Evolutionary conservation across 2,329 filamentous ascomycete species (phyloP), one percentile per base, ranked within the genome.

Genomic region (Lithohypha guttulata): DNA sequence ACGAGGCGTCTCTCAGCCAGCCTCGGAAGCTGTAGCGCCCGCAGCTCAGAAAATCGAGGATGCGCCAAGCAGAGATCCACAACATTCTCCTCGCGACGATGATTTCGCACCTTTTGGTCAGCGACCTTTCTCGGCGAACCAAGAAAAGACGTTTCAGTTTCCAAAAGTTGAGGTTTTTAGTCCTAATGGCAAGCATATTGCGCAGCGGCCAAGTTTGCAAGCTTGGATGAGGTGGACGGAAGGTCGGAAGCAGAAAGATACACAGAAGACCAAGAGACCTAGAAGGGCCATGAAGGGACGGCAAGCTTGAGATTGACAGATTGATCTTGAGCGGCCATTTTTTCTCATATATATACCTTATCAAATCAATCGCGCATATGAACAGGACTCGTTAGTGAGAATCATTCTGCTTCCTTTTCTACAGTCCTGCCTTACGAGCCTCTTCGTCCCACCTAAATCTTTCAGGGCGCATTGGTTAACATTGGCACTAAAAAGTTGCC

Each of bases 91-190:
- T 13, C 10, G 18, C 15, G 18, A 9, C 13, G 27, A 42, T 18
- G 8, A 35, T 33, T 11, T 41, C 39, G 27, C 44, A 42, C 34
- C 21, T 15, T 32, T 27, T 5, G 26, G 31, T 26, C 11, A 15
- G 45, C 36, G 26, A 47, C 49, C 34, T 41, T 15, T 17, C 34
- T 39, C 21, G 34, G 36, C 36, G 28, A 28, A 31, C 17, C 13
- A 10, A 26, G n/a, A 13, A 27, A 55, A 57, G 49, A 57, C 58
- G 1, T 59, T 19, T 1, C 26, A 39, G 63, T 77, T 76, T 66
- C 85, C 85, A 0, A 67, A 77, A 7, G 72, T 98, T 5, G 87
- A 96, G 49, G 76, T 96, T 0, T 95, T 81, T 53, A 82, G 74
- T 19, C 91, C 91, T 0, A 71, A 85, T 42, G 91, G 91, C n/a